Base-by-base conservation (phyloP, 164 flowering plant species). In the Annona cherimola region DNA sequence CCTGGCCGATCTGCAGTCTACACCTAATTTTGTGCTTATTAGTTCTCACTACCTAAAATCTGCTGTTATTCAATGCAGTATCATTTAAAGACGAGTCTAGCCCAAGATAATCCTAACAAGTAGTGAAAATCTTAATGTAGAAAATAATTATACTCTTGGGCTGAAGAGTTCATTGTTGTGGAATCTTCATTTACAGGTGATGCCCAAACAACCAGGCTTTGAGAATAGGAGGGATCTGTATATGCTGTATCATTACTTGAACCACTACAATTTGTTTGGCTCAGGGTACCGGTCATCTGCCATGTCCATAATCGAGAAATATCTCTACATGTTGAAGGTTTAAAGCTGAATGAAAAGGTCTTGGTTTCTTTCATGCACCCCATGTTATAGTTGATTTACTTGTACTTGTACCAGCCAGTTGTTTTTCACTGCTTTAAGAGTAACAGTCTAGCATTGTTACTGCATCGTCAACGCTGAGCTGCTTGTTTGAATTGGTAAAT, bases 191-290 rank as follows among this genome's bases (percentile, higher is more conserved):
- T 12, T 42, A 64, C 84, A 95, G 99, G 97, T 95, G 77, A 91
- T 95, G 90, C 99, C 99, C 1, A 91, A 91, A 76, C 99, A 95
- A 75, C 89, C 90, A 62, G 97, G 97, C 1, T 86, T 86, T 67
- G 98, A 93, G 84, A 84, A 82, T 72, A 84, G 98, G 80, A 90
- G 87, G 78, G 96, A 95, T 76, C 83, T 95, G 3, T 95, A 93
- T 66, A 71, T 86, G 92, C 67, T 95, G 77, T 95, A 95, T 76
- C 99, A 95, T 75, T 92, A 95, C 86, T 78, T 95, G 83, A 95
- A 95, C 74, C 99, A 95, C 76, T 95, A 92, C 77, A 95, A 95
- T 74, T 84, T 92, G 42, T 93, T 95, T 72, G 99, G 99, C 19
- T 90, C 98, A 4, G 90, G 98, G 12, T 95, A 93, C 69, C 82